Evolutionary conservation across 2,329 filamentous ascomycete genomes (phyloP).

Genomic region (Apiospora phragmitis): DNA sequence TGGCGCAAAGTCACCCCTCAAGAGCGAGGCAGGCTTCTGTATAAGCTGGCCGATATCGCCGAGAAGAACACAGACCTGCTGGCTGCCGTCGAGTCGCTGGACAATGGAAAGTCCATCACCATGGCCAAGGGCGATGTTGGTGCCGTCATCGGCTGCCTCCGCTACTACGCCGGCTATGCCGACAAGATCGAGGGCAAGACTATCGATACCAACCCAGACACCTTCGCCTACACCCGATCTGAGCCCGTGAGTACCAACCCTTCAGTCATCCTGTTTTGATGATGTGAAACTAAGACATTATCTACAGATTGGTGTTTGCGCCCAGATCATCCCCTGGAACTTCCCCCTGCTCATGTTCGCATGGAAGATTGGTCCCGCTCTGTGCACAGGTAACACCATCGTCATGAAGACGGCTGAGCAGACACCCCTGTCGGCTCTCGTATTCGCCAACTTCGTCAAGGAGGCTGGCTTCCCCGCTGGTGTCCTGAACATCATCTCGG

Average conservation of each 20-base stretch:
- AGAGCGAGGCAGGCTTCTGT: conserved; percentile 67
- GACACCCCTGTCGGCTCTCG: conserved; percentile 69
- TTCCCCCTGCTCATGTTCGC: conserved; percentile 79
- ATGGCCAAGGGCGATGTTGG: conserved; percentile 76
- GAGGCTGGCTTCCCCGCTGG: conserved; percentile 78
- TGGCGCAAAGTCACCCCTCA: conserved; percentile 71
- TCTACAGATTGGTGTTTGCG: conserved; percentile 69
- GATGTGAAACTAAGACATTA: background rate
- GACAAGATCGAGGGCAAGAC: conserved; percentile 92
- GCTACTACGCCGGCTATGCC: conserved; percentile 89
- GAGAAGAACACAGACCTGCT: conserved; percentile 78
- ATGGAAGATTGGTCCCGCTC: conserved; percentile 80
- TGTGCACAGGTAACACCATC: conserved; percentile 71
- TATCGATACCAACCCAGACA: conserved; percentile 74
- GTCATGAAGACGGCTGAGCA: conserved; percentile 77
- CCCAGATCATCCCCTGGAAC: conserved; percentile 89
- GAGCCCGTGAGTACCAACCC: conserved; percentile 60
- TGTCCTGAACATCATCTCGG: conserved; percentile 76
- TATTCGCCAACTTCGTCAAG: conserved; percentile 65
- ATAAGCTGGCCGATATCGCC: conserved; percentile 76
- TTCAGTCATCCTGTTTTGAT: too few species aligned
- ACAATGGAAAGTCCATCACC: conserved; percentile 81
- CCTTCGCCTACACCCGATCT: conserved; percentile 80
- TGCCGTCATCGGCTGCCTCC: conserved; percentile 67
- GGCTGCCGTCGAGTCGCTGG: conserved; percentile 80